These are phyloP conservation scores for Suhomyces atakaporum DNA, from an alignment of 1,139 yeast species.

Conservation along the genomic window DNA sequence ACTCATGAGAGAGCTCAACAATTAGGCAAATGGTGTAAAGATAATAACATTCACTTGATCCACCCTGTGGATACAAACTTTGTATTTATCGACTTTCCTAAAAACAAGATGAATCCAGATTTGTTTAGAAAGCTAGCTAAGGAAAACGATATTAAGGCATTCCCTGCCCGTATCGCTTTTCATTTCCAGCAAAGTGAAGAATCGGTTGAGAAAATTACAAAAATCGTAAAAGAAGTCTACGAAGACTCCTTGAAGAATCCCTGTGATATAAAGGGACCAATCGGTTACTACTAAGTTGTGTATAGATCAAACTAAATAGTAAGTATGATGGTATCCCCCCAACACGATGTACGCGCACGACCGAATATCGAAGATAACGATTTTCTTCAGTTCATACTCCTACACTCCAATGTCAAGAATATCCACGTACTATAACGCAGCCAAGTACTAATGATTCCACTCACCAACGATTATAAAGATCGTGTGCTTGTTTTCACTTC, in stretches of 20 bases:
- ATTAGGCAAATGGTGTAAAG: slow-evolving; percentile 61
- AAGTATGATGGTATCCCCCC: too few relatives aligned
- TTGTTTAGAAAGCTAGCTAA: slow-evolving; percentile 56
- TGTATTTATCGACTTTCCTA: slow-evolving; percentile 71
- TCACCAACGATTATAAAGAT: too few relatives aligned
- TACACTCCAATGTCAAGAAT: too few relatives aligned
- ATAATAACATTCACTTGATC: slow-evolving; percentile 57
- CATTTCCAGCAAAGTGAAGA: slow-evolving; percentile 42
- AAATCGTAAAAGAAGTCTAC: slow-evolving; percentile 30
- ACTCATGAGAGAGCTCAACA: slow-evolving; percentile 73
- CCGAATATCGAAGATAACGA: slow-evolving; percentile 3
- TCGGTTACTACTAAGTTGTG: slow-evolving; percentile 2
- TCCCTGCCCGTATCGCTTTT: slow-evolving; percentile 36
- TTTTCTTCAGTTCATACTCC: too few relatives aligned
- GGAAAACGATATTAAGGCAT: slow-evolving; percentile 44
- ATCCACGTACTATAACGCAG: too few relatives aligned
- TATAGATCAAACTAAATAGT: neutral
- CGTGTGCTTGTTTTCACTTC: slow-evolving; percentile 20
- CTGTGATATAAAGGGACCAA: slow-evolving; percentile 15
- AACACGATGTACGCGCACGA: slow-evolving; percentile 4
- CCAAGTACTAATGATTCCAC: too few relatives aligned
- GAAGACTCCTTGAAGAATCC: slow-evolving; percentile 35
- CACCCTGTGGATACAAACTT: slow-evolving; percentile 86
- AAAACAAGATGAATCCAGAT: slow-evolving; percentile 60
- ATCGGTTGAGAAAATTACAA: slow-evolving; percentile 32